phyloP scores from a whole-genome alignment of 345 rosid species.

The Eucalyptus polyanthemos region DNA sequence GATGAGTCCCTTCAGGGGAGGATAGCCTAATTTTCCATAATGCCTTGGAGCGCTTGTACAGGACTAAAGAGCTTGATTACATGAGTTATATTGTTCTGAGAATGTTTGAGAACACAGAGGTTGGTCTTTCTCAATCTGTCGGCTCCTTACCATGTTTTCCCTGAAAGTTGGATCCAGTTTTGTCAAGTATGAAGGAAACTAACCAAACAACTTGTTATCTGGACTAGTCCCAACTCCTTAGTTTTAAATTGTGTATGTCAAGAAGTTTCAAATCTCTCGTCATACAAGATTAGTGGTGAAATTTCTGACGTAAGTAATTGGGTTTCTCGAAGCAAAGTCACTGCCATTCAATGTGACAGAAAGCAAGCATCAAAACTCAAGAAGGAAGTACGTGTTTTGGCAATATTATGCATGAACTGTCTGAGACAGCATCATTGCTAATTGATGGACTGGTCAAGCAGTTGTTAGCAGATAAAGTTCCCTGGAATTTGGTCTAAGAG shows the following conservation, averaged over 20 bases:
- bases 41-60: slow-evolving; percentile 74
- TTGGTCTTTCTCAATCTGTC: not conserved
- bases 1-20: slow-evolving; percentile 97
- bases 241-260: not conserved
- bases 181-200: not conserved
- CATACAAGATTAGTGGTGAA: not conserved
- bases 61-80: slow-evolving; percentile 96
- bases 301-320: not conserved
- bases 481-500: not conserved
- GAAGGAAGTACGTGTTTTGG: not conserved
- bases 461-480: not conserved
- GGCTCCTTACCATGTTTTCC: not conserved
- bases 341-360: not conserved
- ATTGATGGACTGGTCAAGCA: not conserved
- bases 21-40: slow-evolving; percentile 64
- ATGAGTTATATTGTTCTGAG: slow-evolving; percentile 94
- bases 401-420: not conserved
- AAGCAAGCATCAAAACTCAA: not conserved
- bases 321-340: not conserved
- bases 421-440: not conserved
- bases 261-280: not conserved
- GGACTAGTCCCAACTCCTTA: not conserved
- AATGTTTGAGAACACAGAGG: slow-evolving; percentile 94
- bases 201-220: not conserved
- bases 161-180: not conserved